Evolutionary conservation across 2,329 filamentous ascomycete species (phyloP), one percentile per base, ranked within the genome.

Genomic region (Ophiocordyceps australis): DNA sequence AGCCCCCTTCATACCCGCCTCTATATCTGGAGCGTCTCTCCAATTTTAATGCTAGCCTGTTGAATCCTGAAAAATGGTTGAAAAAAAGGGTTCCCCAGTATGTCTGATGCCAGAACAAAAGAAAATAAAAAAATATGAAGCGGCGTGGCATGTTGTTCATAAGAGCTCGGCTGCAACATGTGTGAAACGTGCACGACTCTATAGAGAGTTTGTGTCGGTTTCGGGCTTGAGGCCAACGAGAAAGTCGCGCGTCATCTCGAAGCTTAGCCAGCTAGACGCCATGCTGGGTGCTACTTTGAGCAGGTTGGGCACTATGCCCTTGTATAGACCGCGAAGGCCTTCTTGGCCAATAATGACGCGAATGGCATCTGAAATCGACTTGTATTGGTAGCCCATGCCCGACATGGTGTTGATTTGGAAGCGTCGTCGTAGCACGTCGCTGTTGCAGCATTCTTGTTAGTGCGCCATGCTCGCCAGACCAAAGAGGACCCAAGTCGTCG

Each of bases 341-440:
- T 98, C 89, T 39, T 92, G 73, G 24, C 65, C 54, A 28, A 93
- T 50, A 40, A 98, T 98, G 26, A 79, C 70, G 26, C 59, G 67
- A 34, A 98, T 58, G 4, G 89, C 89, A 45, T 93, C 82, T 33
- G 70, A 62, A 22, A 98, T 75, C 6, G 74, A 77, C 42, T 79
- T 83, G 57, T 98, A 98, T 47, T 86, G 72, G 53, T 94, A 95
- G 26, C 89, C 89, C 74, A 98, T 86, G 26, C 89, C 89, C 24
- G 79, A 82, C 89, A 98, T 98, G 28, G 89, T 94, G 54, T 98
- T 98, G 56, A 98, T 89, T 47, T 98, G 89, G 49, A 98, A 98
- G 26, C 89, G 71, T 32, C 89, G 74, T 17, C 89, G 79, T 28
- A 98, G 62, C 3, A 98, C 86, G 46, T 93, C 85, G 46, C 81